phyloP scores from a whole-genome alignment of 305 asterid species.

The Fraxinus ornus region DNA sequence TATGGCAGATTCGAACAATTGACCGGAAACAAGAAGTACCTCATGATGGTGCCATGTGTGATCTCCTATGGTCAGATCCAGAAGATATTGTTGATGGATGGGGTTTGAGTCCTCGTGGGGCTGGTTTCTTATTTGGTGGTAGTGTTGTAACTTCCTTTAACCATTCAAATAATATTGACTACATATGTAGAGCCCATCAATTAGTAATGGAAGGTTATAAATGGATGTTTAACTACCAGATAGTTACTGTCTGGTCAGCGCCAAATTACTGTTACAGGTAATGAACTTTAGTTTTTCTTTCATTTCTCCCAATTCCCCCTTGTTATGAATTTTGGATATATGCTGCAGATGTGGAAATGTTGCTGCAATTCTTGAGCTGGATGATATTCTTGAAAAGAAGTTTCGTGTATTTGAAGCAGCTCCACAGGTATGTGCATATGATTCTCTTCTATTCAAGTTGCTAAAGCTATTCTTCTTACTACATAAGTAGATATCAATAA shows the following conservation, averaged over 20 bases:
- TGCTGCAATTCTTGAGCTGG: slow-evolving; percentile 92
- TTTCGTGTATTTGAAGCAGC: slow-evolving; percentile 92
- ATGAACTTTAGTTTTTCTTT: slow-evolving; percentile 4
- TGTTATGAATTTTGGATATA: slow-evolving; percentile 7
- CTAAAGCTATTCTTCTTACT: background rate
- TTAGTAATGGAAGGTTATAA: slow-evolving; percentile 97
- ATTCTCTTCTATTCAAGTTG: slow-evolving; percentile 10
- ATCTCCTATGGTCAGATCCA: slow-evolving; percentile 98
- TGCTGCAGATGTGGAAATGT: slow-evolving; percentile 85
- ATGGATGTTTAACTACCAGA: slow-evolving; percentile 93
- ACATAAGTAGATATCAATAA: background rate
- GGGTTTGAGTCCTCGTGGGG: slow-evolving; percentile 99
- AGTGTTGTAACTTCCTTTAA: slow-evolving; percentile 82
- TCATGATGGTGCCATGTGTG: slow-evolving; percentile 98
- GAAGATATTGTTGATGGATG: slow-evolving; percentile 94
- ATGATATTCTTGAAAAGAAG: slow-evolving; percentile 71
- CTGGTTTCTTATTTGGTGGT: slow-evolving; percentile 91
- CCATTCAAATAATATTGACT: slow-evolving; percentile 78
- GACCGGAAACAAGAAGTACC: slow-evolving; percentile 98
- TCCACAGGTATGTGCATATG: slow-evolving; percentile 62
- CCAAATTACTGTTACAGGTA: slow-evolving; percentile 97
- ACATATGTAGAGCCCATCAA: slow-evolving; percentile 96
- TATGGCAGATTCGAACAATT: slow-evolving; percentile 70
- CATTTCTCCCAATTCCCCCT: slow-evolving; percentile 1
- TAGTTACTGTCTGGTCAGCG: slow-evolving; percentile 98